These are phyloP conservation scores for Mrakia blollopis DNA, from an alignment of 768 basidiomycete genomes.

Conservation along the genomic window DNA sequence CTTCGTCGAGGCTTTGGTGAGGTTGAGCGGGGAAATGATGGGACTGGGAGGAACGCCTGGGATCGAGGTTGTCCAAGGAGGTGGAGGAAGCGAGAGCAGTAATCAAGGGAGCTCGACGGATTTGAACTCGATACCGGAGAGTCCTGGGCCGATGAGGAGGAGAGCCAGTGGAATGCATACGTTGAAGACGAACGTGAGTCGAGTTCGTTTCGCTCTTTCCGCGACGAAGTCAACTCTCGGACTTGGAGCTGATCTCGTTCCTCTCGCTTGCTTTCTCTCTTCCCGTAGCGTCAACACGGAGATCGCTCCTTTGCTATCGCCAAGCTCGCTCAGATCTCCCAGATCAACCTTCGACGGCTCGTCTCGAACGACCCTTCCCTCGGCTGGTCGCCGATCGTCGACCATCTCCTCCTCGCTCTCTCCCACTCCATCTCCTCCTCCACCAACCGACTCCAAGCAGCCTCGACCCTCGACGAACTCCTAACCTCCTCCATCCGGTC, in stretches of 20 bases:
- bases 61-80: background rate
- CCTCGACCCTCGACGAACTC: slow-evolving; percentile 78
- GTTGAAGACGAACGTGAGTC: slow-evolving; percentile 67
- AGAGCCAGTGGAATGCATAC: slow-evolving; percentile 85
- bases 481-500: slow-evolving; percentile 56
- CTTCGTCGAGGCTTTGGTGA: slow-evolving; percentile 75
- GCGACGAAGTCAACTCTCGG: background rate
- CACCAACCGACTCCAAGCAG: slow-evolving; percentile 78
- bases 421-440: slow-evolving; percentile 63
- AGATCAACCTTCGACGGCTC: slow-evolving; percentile 80
- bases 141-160: slow-evolving; percentile 45
- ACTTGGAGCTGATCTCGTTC: background rate
- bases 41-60: slow-evolving; percentile 45
- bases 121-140: slow-evolving; percentile 6
- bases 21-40: slow-evolving; percentile 86
- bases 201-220: no score
- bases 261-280: background rate
- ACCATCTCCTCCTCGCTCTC: slow-evolving; percentile 72
- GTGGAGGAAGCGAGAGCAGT: background rate
- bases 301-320: slow-evolving; percentile 79
- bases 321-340: slow-evolving; percentile 71
- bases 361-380: slow-evolving; percentile 74
- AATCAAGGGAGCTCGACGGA: slow-evolving; percentile 11
- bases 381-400: slow-evolving; percentile 77
- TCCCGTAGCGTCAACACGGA: slow-evolving; percentile 44